phyloP scores from a whole-genome alignment of 106 monocot genomes.

The Narthecium ossifragum region DNA sequence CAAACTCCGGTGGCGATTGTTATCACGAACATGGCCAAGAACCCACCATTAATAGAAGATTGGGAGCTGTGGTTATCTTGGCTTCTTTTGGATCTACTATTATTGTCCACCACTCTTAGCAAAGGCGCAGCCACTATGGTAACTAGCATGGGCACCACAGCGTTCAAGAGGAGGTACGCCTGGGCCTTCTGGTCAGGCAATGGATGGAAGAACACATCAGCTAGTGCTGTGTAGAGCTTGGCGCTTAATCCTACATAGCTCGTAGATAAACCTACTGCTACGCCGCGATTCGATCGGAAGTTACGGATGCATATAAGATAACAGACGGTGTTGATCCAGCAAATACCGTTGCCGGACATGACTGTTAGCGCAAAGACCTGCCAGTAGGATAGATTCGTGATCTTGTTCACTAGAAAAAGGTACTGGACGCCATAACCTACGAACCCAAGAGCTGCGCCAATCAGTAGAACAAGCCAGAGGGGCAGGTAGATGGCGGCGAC shows the following conservation, averaged over 20 bases:
- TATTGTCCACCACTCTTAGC: no score
- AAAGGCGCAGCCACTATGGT: constrained; percentile 24
- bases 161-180: constrained; percentile 60
- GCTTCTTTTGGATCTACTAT: background rate
- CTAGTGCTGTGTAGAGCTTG: constrained; percentile 46
- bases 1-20: constrained; percentile 46
- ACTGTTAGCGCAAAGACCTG: constrained; percentile 52
- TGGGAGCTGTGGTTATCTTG: background rate
- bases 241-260: constrained; percentile 76
- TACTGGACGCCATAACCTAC: constrained; percentile 79
- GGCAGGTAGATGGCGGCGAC: constrained; percentile 54
- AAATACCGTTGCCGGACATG: constrained; percentile 67
- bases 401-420: constrained; percentile 41
- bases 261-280: constrained; percentile 51
- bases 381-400: constrained; percentile 37
- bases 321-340: constrained; percentile 87
- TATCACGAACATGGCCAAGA: constrained; percentile 39
- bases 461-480: constrained; percentile 42
- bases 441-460: constrained; percentile 54
- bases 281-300: constrained; percentile 37
- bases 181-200: constrained; percentile 14
- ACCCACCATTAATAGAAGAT: constrained; percentile 21
- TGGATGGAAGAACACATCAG: constrained; percentile 21
- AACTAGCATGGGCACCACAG: constrained; percentile 39
- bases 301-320: constrained; percentile 59